Percentiles rank a stretch among this genome's conserved stretches.
phyloP scores from a whole-genome alignment of 2,329 filamentous ascomycete genomes.

The Sporothrix inflata region DNA sequence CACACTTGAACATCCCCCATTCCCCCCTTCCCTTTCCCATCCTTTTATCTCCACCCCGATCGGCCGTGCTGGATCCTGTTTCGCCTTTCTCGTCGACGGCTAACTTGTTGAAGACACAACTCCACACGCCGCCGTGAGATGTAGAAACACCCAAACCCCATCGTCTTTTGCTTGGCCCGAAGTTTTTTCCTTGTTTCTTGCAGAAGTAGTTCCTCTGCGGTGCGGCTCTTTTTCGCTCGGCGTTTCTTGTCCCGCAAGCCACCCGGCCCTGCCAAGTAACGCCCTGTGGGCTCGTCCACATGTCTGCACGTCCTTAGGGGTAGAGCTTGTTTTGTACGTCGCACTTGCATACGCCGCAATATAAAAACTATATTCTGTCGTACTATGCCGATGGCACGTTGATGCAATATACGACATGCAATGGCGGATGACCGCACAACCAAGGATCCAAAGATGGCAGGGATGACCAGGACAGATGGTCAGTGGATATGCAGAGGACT shows the following conservation, averaged over 20 bases:
- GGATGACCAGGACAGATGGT: neutral
- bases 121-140: neutral
- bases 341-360: neutral
- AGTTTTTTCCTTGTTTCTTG: neutral
- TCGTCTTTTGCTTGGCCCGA: neutral
- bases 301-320: too few relatives aligned
- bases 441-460: neutral
- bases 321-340: too few relatives aligned
- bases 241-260: conserved; percentile 20
- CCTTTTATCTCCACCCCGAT: neutral
- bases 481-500: neutral
- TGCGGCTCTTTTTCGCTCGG: conserved; percentile 5
- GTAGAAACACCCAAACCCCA: neutral
- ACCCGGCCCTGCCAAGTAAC: conserved; percentile 16
- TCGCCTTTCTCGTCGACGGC: neutral
- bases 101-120: neutral
- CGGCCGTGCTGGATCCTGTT: neutral
- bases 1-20: neutral
- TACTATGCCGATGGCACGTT: neutral
- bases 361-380: neutral
- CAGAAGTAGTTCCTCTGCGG: neutral
- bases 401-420: neutral
- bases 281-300: neutral
- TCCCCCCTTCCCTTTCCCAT: neutral
- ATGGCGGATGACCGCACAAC: neutral